A percentile compares a stretch with the other conserved stretches of the same genome.
Conservation (phyloP, 2,329 filamentous ascomycete genomes). For the Fusarium praegraminearum region DNA sequence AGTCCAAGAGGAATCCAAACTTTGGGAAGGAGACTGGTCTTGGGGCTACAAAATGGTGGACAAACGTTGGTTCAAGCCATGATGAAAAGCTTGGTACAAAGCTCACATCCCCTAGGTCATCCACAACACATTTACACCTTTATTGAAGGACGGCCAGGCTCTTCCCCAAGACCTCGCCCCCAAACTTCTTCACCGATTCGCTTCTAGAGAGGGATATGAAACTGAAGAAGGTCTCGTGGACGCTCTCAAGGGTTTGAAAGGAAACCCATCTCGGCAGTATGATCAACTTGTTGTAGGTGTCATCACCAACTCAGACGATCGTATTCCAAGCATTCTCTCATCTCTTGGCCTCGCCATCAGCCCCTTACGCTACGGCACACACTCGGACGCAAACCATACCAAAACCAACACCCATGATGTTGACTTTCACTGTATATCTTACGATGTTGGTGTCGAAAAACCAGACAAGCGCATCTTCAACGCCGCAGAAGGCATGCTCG, state of each 20-base stretch:
- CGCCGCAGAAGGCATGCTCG: slow-evolving; percentile 61
- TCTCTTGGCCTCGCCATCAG: slow-evolving; percentile 31
- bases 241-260: slow-evolving; percentile 8
- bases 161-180: slow-evolving; percentile 33
- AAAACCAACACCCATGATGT: slow-evolving; percentile 1
- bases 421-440: slow-evolving; percentile 61
- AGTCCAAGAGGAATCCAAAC: slow-evolving; percentile 33
- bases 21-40: slow-evolving; percentile 37
- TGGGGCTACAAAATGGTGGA: slow-evolving; percentile 42
- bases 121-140: slow-evolving; percentile 32
- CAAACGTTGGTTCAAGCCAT: slow-evolving; percentile 16
- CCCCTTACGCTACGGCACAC: slow-evolving; percentile 22
- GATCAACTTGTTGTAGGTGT: slow-evolving; percentile 35
- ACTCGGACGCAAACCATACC: background rate
- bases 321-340: slow-evolving; percentile 37
- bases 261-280: background rate
- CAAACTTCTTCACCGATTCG: slow-evolving; percentile 25
- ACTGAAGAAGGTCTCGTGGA: slow-evolving; percentile 15
- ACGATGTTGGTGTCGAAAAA: slow-evolving; percentile 72
- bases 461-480: slow-evolving; percentile 68
- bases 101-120: slow-evolving; percentile 32
- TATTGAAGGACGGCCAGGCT: background rate
- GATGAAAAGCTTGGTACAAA: rapidly evolving
- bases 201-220: slow-evolving; percentile 31
- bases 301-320: slow-evolving; percentile 41